A percentile compares a stretch with the other conserved stretches of the same genome.
Conservation (phyloP, 805 yeast genomes). For the Candida ponderosae region DNA sequence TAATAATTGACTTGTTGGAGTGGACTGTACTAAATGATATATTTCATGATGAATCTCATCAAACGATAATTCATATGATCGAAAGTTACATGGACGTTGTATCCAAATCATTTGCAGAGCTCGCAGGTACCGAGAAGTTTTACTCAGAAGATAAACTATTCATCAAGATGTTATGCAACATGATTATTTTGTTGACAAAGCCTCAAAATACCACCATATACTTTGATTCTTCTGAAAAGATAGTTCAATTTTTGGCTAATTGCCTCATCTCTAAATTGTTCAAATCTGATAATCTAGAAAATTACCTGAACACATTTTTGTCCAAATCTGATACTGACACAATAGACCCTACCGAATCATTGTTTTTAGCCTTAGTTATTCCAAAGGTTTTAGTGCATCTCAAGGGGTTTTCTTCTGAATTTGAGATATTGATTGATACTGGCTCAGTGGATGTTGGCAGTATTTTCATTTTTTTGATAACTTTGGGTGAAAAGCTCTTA, state of each 20-base stretch:
- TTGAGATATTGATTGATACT: constrained; percentile 9
- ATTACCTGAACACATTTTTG: constrained; percentile 10
- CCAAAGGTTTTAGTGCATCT: constrained; percentile 23
- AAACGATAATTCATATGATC: constrained; percentile 21
- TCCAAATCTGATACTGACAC: constrained; percentile 7
- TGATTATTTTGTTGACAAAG: constrained; percentile 22
- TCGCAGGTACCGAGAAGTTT: constrained; percentile 18
- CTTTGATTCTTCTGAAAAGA: constrained; percentile 20
- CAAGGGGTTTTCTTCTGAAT: constrained; percentile 20
- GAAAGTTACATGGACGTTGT: constrained; percentile 18
- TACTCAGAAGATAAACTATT: constrained; percentile 22
- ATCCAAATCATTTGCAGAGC: constrained; percentile 19
- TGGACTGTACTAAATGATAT: constrained; percentile 29
- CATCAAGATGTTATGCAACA: constrained; percentile 17
- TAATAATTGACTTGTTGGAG: constrained; percentile 26
- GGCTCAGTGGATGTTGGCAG: constrained; percentile 13
- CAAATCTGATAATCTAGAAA: constrained; percentile 15
- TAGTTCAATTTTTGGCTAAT: constrained; percentile 26
- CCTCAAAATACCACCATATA: constrained; percentile 24
- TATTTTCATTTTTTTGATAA: constrained; percentile 12
- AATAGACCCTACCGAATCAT: constrained; percentile 8
- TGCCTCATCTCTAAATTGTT: constrained; percentile 27
- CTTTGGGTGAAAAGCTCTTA: constrained; percentile 13
- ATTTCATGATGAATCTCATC: constrained; percentile 26
- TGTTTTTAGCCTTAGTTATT: constrained; percentile 17